Evolutionary conservation across 2,329 filamentous ascomycete genomes (phyloP).

Genomic region (Stagonosporopsis cucurbitacearum): DNA sequence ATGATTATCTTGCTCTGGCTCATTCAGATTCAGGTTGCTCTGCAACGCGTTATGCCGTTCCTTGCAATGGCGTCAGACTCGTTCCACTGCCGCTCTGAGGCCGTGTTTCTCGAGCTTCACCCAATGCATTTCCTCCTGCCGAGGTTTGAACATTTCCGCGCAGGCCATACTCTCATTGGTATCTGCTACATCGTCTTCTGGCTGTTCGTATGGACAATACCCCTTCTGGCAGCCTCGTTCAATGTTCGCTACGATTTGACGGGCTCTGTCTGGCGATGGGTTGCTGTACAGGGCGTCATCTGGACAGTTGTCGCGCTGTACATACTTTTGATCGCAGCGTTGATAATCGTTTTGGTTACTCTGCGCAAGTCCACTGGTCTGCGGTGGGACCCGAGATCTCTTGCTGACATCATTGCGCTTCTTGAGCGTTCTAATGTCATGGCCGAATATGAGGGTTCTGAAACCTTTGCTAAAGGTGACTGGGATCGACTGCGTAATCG

Average conservation of each 20-base stretch:
- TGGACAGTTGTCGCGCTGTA: slow-evolving; percentile 82
- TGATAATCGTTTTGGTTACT: slow-evolving; percentile 66
- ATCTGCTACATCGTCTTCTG: slow-evolving; percentile 73
- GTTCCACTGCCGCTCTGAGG: slow-evolving; percentile 63
- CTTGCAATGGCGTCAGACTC: slow-evolving; percentile 73
- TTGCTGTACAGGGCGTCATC: slow-evolving; percentile 75
- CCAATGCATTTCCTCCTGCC: slow-evolving; percentile 72
- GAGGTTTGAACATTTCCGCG: slow-evolving; percentile 69
- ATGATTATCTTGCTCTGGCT: slow-evolving; percentile 76
- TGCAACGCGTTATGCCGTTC: slow-evolving; percentile 81
- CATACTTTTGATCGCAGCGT: slow-evolving; percentile 66
- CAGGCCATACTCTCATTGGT: slow-evolving; percentile 72
- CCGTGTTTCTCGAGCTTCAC: slow-evolving; percentile 68
- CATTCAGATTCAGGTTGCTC: slow-evolving; percentile 73
- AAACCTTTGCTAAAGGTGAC: slow-evolving; percentile 63
- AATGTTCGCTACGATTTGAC: slow-evolving; percentile 66
- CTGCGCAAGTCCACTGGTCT: slow-evolving; percentile 76
- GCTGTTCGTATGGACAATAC: slow-evolving; percentile 80
- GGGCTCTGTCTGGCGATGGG: slow-evolving; percentile 75
- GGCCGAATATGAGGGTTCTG: slow-evolving; percentile 72
- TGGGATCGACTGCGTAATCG: slow-evolving; percentile 63
- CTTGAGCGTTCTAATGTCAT: slow-evolving; percentile 82
- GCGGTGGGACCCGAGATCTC: slow-evolving; percentile 81
- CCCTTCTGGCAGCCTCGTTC: slow-evolving; percentile 80
- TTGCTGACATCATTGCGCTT: slow-evolving; percentile 81